Base-by-base conservation (phyloP, 768 basidiomycete species). In the Boletellus ananiceps region DNA sequence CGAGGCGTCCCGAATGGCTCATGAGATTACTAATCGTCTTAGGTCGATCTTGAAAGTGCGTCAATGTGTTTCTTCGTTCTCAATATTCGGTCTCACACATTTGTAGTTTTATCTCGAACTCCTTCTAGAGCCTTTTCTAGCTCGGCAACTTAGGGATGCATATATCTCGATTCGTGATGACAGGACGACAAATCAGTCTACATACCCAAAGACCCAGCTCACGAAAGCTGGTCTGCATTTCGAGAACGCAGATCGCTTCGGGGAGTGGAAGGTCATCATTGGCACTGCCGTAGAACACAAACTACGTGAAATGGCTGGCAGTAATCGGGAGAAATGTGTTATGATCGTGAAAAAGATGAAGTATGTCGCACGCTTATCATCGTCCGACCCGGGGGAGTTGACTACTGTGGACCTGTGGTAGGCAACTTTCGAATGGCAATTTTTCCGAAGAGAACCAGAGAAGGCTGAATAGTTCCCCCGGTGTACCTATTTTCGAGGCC, bases 391-490 rank as follows among this genome's bases (percentile, higher is more conserved):
- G n/a, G 35, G 9, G 25, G 6, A 43, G 27, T 32, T 51, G 35
- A 50, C 33, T 5, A 2, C 32, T 7, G 8, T 29, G 11, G 11
- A 29, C 29, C 29, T 29, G 29, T 29, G 19, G 27, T 39, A 87
- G 86, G 58, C 81, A 87, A 51, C 72, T 88, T 11, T 88, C 86
- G 0, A 74, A 77, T 3, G 86, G 85, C 0, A 77, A 81, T 48
- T 86, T 88, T 57, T 86, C 85, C 1, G 71, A 73, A 11, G 80
- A 83, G 49, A 87, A 86, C 52, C 82, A 86, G 55, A 83, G 84
- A 62, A 66, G 75, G 7, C 66, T 86, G 12, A 79, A 71, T 18
- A 74, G 74, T 0, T 44, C 69, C 12, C 62, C 64, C 13, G 75
- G 75, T 1, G 63, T 86, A 3, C 82, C 84, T 0, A 74, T 87